These are phyloP conservation scores for Wickerhamiella infanticola DNA, from an alignment of 1,139 yeast species.

Conservation along the genomic window DNA sequence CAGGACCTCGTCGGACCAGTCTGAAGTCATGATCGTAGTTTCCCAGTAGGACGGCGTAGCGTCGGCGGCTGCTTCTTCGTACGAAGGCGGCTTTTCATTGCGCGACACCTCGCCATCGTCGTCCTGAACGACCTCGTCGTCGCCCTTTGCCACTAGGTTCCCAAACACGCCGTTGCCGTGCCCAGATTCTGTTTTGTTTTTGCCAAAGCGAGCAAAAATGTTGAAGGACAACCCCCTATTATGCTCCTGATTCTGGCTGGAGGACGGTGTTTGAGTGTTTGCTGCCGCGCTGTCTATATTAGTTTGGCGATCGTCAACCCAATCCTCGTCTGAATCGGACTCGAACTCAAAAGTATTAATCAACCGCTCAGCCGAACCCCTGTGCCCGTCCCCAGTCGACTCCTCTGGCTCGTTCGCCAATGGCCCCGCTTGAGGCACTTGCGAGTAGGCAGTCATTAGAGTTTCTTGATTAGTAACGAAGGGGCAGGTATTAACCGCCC, in stretches of 20 bases:
- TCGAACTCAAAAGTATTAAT: slow-evolving; percentile 17
- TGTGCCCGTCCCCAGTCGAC: too few species aligned
- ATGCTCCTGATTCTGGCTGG: neutral
- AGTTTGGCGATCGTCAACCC: slow-evolving; percentile 15
- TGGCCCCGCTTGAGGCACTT: neutral
- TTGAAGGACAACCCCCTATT: neutral
- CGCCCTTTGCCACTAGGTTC: slow-evolving; percentile 78
- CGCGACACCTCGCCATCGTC: slow-evolving; percentile 30
- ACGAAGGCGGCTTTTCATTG: slow-evolving; percentile 63
- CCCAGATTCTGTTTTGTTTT: slow-evolving; percentile 3
- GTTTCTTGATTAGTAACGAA: neutral
- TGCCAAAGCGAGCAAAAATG: slow-evolving; percentile 5
- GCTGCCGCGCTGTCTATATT: neutral
- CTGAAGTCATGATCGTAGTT: slow-evolving; percentile 68
- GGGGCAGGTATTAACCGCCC: too few species aligned
- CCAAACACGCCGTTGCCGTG: slow-evolving; percentile 76
- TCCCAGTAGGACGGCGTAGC: slow-evolving; percentile 97
- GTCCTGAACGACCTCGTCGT: slow-evolving; percentile 19
- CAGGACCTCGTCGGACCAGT: slow-evolving; percentile 71
- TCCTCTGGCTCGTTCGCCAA: too few species aligned
- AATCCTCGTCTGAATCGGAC: slow-evolving; percentile 13
- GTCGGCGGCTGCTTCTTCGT: slow-evolving; percentile 92
- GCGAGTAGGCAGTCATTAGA: neutral
- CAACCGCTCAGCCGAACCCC: slow-evolving; percentile 4
- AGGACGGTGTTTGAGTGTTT: neutral